These are phyloP conservation scores for Phalaenopsis hybrid DNA, from an alignment of 116 monocot species.

Conservation along the genomic window DNA sequence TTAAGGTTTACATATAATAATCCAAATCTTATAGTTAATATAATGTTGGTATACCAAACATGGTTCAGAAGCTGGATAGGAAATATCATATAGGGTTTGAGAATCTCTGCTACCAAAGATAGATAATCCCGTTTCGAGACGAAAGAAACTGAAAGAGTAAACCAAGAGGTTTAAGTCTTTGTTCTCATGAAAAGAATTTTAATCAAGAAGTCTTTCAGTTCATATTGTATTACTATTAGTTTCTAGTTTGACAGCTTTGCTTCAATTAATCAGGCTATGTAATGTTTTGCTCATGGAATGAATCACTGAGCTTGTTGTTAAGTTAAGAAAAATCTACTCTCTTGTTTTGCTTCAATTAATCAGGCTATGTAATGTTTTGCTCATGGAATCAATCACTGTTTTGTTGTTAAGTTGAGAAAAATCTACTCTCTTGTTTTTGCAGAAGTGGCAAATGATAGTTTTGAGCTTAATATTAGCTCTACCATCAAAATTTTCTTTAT, in stretches of 20 bases:
- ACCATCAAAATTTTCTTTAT: too few species aligned
- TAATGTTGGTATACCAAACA: conserved; percentile 38
- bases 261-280: not conserved
- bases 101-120: conserved; percentile 26
- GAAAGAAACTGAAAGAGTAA: not conserved
- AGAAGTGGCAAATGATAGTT: conserved; percentile 14
- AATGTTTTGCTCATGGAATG: not conserved
- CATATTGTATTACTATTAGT: not conserved
- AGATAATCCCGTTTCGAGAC: not conserved
- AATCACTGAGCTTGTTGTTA: conserved; percentile 1
- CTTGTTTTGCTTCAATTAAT: not conserved
- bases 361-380: not conserved
- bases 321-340: not conserved
- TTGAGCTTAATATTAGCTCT: not conserved
- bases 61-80: conserved; percentile 34
- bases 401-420: not conserved
- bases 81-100: conserved; percentile 52
- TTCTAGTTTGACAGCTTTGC: not conserved
- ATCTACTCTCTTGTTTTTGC: not conserved
- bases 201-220: not conserved
- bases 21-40: not conserved
- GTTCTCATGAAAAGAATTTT: not conserved
- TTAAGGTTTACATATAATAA: conserved; percentile 5
- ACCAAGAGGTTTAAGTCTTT: not conserved
- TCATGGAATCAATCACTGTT: not conserved